Base-by-base conservation (phyloP, 2,329 filamentous ascomycete genomes). In the Stagonosporopsis chrysanthemi region DNA sequence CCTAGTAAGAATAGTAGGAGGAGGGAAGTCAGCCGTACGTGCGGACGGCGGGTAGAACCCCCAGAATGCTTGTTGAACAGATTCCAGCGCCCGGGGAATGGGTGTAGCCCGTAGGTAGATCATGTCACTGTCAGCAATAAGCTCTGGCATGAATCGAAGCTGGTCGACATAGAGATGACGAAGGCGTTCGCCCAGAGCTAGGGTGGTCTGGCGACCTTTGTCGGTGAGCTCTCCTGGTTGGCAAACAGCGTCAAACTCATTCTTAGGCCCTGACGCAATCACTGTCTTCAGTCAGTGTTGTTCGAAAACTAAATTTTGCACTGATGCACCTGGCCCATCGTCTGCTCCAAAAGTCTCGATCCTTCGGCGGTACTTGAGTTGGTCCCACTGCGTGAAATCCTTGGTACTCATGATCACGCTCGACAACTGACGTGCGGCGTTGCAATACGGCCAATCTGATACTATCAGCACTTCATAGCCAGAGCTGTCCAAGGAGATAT, bases 391-490 rank as follows among this genome's bases (percentile, higher is more conserved):
- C 33, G 76, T 80, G 58, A 78, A 76, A 69, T 82, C 82, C 53
- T 82, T 81, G 42, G 79, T 83, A 36, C 79, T 79, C 62, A 86
- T 80, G 23, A 88, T 82, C 58, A 86, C 82, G 57, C 85, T 84
- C 24, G 82, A 86, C 73, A 98, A 84, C 64, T 89, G 88, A 57
- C 86, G 85, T 22, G 90, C 90, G 52, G 88, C 86, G 63, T 86
- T 85, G 79, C 95, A 99, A 78, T 97, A 98, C 1, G 95, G 92
- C 95, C 95, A 99, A 77, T 87, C 83, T 82, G 63, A 15, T 8
- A 5, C 11, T 1, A 9, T 54, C 8, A 54, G 23, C 23, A 3
- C 4, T 2, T 11, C n/a, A n/a, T 15, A 1, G 6, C 14, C 19
- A 12, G 22, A 36, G 3, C 19, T n/a, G 14, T 1, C n/a, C 2